Percentiles rank a stretch among this genome's conserved stretches.
Conservation (phyloP, 345 rosid species). For the Viola odorata region DNA sequence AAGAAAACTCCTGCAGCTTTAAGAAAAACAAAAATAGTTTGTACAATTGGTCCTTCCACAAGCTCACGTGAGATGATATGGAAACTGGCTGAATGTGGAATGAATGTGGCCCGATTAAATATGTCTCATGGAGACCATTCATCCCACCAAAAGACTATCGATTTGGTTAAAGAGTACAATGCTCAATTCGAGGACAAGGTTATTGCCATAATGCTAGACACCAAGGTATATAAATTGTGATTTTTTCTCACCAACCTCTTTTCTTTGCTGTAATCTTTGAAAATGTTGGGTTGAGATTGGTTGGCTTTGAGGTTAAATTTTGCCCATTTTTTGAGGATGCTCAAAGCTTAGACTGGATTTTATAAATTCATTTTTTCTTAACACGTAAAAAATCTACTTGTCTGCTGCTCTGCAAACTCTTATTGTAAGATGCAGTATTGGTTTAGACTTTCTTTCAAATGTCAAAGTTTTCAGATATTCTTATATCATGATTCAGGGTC, state of each 20-base stretch:
- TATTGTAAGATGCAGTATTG: slow-evolving; percentile 1
- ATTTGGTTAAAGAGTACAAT: slow-evolving; percentile 87
- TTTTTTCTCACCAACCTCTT: not conserved
- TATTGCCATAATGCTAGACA: slow-evolving; percentile 85
- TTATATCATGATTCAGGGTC: slow-evolving; percentile 50
- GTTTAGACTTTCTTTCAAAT: not conserved
- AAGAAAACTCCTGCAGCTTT: slow-evolving; percentile 25
- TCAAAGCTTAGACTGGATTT: not conserved
- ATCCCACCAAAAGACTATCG: slow-evolving; percentile 80
- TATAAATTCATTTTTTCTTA: not conserved
- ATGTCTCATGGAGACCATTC: slow-evolving; percentile 98
- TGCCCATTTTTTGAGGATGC: not conserved
- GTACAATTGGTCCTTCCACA: slow-evolving; percentile 95
- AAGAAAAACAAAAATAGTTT: slow-evolving; percentile 89
- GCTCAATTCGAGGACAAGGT: slow-evolving; percentile 74
- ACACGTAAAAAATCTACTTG: not conserved
- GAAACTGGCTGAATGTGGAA: slow-evolving; percentile 88
- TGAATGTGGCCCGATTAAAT: slow-evolving; percentile 93
- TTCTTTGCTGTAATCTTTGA: slow-evolving; percentile 1
- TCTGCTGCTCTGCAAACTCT: not conserved
- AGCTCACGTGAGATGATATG: slow-evolving; percentile 93
- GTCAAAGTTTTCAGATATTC: slow-evolving; percentile 3
- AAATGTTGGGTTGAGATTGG: not conserved
- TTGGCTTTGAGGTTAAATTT: not conserved
- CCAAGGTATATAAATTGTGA: slow-evolving; percentile 51